Conservation (phyloP, 2,329 filamentous ascomycete genomes). For the Pestalotiopsis sp. region DNA sequence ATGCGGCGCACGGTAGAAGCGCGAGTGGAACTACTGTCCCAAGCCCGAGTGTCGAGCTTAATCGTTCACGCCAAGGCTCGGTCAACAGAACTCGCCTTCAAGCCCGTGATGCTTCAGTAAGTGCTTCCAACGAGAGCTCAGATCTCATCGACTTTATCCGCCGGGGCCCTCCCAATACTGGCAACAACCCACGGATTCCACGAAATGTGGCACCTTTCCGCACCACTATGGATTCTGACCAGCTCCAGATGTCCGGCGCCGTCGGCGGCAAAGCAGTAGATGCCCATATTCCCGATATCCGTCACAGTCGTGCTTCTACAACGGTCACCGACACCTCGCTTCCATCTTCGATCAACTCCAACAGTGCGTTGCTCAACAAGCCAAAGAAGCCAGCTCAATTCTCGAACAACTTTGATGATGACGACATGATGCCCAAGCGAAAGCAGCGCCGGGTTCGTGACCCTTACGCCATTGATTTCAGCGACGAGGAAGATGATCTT, state of each 20-base stretch:
- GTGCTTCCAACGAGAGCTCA: slow-evolving; percentile 68
- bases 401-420: slow-evolving; percentile 48
- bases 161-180: slow-evolving; percentile 71
- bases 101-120: slow-evolving; percentile 71
- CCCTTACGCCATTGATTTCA: slow-evolving; percentile 89
- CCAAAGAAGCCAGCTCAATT: slow-evolving; percentile 39
- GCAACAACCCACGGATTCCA: slow-evolving; percentile 72
- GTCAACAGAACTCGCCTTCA: slow-evolving; percentile 59
- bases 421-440: slow-evolving; percentile 65
- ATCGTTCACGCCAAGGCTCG: slow-evolving; percentile 34
- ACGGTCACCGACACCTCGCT: slow-evolving; percentile 61
- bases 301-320: slow-evolving; percentile 59
- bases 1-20: slow-evolving; percentile 30
- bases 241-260: slow-evolving; percentile 54
- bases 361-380: slow-evolving; percentile 66
- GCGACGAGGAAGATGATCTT: slow-evolving; percentile 68
- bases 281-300: slow-evolving; percentile 57
- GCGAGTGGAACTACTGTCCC: slow-evolving; percentile 34
- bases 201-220: slow-evolving; percentile 84
- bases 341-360: slow-evolving; percentile 72
- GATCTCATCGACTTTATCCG: slow-evolving; percentile 96
- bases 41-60: slow-evolving; percentile 39
- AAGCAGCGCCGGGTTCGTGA: slow-evolving; percentile 81
- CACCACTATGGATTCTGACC: slow-evolving; percentile 83
- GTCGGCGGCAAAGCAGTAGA: slow-evolving; percentile 60